Evolutionary conservation across 148 eudicot genomes (phyloP).

Genomic region (Camellia sinensis): DNA sequence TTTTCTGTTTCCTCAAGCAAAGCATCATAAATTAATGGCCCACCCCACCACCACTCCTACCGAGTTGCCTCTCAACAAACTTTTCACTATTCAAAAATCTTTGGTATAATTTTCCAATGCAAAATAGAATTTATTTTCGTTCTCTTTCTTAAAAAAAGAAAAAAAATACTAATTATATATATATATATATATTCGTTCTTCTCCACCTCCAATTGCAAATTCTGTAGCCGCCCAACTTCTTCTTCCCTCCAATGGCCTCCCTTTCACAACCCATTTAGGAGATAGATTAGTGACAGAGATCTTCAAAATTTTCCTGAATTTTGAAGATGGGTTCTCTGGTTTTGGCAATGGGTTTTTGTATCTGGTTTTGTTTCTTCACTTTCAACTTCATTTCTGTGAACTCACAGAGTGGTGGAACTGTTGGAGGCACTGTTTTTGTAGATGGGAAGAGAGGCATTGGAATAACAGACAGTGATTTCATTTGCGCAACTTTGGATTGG

Average conservation of each 20-base stretch:
- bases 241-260: not conserved
- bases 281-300: slow-evolving; percentile 9
- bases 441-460: slow-evolving; percentile 58
- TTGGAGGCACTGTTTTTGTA: slow-evolving; percentile 46
- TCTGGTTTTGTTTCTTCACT: slow-evolving; percentile 33
- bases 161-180: too few species aligned
- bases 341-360: slow-evolving; percentile 29
- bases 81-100: not conserved
- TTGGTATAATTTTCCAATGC: not conserved
- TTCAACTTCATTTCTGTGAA: slow-evolving; percentile 31
- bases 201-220: not conserved
- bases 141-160: not conserved
- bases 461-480: slow-evolving; percentile 56
- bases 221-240: not conserved
- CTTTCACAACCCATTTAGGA: not conserved
- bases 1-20: slow-evolving; percentile 24
- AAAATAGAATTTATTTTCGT: not conserved
- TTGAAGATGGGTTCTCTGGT: slow-evolving; percentile 45
- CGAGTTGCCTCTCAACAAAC: not conserved
- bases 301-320: not conserved
- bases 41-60: not conserved
- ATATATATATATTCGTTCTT: too few species aligned
- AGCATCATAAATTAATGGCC: slow-evolving; percentile 11
- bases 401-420: slow-evolving; percentile 20
- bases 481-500: slow-evolving; percentile 97